A percentile compares a stretch with the other conserved stretches of the same genome.
These are phyloP conservation scores for Coemansia sp. DNA, from an alignment of 192 early-diverging fungal species.

Conservation along the genomic window DNA sequence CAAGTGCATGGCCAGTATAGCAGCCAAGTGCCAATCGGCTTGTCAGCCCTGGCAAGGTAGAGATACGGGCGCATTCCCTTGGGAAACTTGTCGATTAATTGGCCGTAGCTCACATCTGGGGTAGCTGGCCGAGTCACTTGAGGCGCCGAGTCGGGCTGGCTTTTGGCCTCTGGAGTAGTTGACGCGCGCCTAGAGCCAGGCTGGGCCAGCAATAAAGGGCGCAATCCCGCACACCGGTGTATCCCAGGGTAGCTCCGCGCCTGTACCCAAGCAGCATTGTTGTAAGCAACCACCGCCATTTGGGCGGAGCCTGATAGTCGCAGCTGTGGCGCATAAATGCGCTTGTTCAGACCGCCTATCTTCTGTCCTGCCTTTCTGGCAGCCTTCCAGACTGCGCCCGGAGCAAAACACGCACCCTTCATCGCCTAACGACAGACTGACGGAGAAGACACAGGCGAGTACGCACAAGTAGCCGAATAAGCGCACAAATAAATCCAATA, in stretches of 20 bases:
- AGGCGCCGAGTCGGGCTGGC: background rate
- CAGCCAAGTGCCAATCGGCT: conserved; percentile 92
- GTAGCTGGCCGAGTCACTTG: background rate
- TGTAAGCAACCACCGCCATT: background rate
- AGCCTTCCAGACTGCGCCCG: background rate
- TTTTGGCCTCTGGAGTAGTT: background rate
- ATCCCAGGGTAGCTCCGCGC: too few species aligned
- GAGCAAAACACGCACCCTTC: background rate
- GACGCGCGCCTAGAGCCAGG: background rate
- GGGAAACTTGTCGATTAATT: conserved; percentile 60
- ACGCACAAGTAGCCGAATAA: background rate
- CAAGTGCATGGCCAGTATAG: conserved; percentile 90
- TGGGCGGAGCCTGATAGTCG: background rate
- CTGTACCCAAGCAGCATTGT: background rate
- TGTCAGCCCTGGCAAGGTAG: conserved; percentile 80
- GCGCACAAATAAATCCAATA: background rate
- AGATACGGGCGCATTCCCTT: conserved; percentile 69
- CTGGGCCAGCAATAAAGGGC: background rate
- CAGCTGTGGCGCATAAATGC: background rate
- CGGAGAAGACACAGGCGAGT: too few species aligned
- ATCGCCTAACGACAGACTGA: background rate
- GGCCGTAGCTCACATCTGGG: conserved; percentile 35
- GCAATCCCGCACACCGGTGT: too few species aligned
- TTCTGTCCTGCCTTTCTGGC: background rate
- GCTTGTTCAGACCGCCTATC: background rate